Evolutionary conservation across 495 filamentous ascomycete genomes (phyloP).

Genomic region (Penicillium canariense): DNA sequence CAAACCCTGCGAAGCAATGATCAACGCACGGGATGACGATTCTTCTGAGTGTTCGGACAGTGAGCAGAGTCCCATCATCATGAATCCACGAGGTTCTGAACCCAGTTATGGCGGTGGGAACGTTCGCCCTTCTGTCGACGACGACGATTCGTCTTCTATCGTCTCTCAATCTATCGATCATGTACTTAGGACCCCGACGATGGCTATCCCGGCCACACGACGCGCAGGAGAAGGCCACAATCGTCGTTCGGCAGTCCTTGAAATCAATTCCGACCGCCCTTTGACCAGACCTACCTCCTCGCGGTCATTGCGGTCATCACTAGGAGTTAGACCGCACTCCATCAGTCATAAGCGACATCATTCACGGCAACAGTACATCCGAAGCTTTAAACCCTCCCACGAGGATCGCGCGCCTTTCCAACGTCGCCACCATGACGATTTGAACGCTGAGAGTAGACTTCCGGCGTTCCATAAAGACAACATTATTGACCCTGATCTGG

Average conservation of each 20-base stretch:
- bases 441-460: slow-evolving; percentile 60
- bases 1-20: slow-evolving; percentile 90
- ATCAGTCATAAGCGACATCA: slow-evolving; percentile 80
- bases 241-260: slow-evolving; percentile 81
- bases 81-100: slow-evolving; percentile 41
- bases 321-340: slow-evolving; percentile 61
- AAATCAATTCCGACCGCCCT: slow-evolving; percentile 73
- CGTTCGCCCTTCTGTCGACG: slow-evolving; percentile 30
- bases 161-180: slow-evolving; percentile 48
- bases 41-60: slow-evolving; percentile 86
- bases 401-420: slow-evolving; percentile 90
- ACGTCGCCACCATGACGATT: slow-evolving; percentile 63
- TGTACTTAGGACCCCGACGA: slow-evolving; percentile 54
- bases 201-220: slow-evolving; percentile 86
- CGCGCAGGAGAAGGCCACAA: slow-evolving; percentile 78
- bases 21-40: slow-evolving; percentile 84
- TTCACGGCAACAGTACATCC: slow-evolving; percentile 76
- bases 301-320: slow-evolving; percentile 79
- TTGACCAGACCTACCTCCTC: slow-evolving; percentile 85
- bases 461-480: slow-evolving; percentile 96
- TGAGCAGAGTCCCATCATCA: slow-evolving; percentile 52
- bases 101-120: slow-evolving; percentile 27
- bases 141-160: slow-evolving; percentile 47
- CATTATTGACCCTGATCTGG: slow-evolving; percentile 95
- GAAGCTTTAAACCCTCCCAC: slow-evolving; percentile 57